These are phyloP conservation scores for Trichosporon sp. DNA, from an alignment of 1,284 basidiomycete genomes.

Conservation along the genomic window DNA sequence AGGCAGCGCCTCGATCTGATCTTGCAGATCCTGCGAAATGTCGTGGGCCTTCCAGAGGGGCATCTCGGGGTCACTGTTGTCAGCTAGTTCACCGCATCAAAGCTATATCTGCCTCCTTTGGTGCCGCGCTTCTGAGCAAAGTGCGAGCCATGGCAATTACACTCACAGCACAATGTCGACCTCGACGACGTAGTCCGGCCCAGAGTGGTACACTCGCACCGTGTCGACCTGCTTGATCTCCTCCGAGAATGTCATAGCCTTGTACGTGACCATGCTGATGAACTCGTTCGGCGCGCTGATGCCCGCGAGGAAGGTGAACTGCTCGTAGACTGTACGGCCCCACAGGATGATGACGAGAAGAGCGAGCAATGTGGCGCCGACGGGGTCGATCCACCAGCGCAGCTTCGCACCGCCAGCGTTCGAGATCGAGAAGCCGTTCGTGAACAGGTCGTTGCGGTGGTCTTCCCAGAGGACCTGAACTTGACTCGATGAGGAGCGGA, in stretches of 20 bases:
- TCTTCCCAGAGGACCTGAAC: slow-evolving; percentile 93
- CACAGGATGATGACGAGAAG: slow-evolving; percentile 74
- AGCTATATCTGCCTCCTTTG: no score
- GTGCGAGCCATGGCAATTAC: no score
- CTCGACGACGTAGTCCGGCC: slow-evolving; percentile 83
- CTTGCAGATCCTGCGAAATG: slow-evolving; percentile 82
- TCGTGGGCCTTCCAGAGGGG: slow-evolving; percentile 91
- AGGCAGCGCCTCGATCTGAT: slow-evolving; percentile 86
- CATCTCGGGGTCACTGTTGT: slow-evolving; percentile 61
- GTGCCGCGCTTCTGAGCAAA: background rate
- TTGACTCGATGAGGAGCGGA: slow-evolving; percentile 76
- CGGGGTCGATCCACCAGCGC: slow-evolving; percentile 48
- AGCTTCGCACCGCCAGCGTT: slow-evolving; percentile 81
- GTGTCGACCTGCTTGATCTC: slow-evolving; percentile 84
- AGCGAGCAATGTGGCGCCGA: slow-evolving; percentile 58
- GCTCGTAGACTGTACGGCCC: slow-evolving; percentile 62
- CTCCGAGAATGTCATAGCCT: slow-evolving; percentile 77
- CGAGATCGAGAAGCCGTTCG: slow-evolving; percentile 68
- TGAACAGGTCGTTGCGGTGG: slow-evolving; percentile 82
- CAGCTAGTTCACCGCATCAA: no score
- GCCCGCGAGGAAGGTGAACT: slow-evolving; percentile 85
- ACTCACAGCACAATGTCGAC: slow-evolving; percentile 78
- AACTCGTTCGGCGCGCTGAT: slow-evolving; percentile 87
- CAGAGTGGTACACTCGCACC: slow-evolving; percentile 72
- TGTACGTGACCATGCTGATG: slow-evolving; percentile 85